Evolutionary conservation across 441 rosid genomes (phyloP).

Genomic region (Pelargonium myrrhifolium): DNA sequence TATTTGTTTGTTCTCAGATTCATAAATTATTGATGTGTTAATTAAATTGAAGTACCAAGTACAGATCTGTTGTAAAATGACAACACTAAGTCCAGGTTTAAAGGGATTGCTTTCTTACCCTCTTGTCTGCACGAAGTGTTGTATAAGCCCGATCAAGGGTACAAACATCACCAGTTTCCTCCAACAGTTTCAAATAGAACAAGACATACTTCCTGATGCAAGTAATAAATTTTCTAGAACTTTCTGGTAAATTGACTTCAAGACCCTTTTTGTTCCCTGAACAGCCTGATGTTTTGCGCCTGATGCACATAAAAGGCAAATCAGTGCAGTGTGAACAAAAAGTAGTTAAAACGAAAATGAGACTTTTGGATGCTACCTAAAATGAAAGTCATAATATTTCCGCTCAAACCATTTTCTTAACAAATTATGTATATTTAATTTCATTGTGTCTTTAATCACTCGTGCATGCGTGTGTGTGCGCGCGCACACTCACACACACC

Average conservation of each 20-base stretch:
- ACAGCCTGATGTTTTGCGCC: slow-evolving; percentile 79
- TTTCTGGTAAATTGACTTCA: slow-evolving; percentile 92
- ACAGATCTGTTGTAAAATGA: slow-evolving; percentile 11
- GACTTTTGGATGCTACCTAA: not conserved
- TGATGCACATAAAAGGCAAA: slow-evolving; percentile 27
- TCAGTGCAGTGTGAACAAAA: slow-evolving; percentile 3
- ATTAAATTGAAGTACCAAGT: slow-evolving; percentile 7
- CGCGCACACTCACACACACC: too few species aligned
- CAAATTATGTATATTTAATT: slow-evolving; percentile 2
- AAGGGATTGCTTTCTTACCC: slow-evolving; percentile 48
- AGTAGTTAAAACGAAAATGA: not conserved
- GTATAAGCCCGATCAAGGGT: slow-evolving; percentile 85
- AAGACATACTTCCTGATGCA: slow-evolving; percentile 84
- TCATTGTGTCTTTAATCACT: not conserved
- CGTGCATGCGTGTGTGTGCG: too few species aligned
- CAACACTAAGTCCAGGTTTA: slow-evolving; percentile 4
- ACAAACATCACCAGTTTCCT: slow-evolving; percentile 76
- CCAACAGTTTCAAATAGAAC: slow-evolving; percentile 83
- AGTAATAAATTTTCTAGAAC: slow-evolving; percentile 94
- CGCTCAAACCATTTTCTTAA: not conserved
- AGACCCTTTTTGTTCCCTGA: slow-evolving; percentile 81
- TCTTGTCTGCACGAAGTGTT: slow-evolving; percentile 78
- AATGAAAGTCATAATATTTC: not conserved
- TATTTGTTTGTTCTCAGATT: slow-evolving; percentile 1
- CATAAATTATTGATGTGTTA: slow-evolving; percentile 1